These are phyloP conservation scores for Blumeria graminis DNA, from an alignment of 2,329 filamentous ascomycete genomes.

Conservation along the genomic window DNA sequence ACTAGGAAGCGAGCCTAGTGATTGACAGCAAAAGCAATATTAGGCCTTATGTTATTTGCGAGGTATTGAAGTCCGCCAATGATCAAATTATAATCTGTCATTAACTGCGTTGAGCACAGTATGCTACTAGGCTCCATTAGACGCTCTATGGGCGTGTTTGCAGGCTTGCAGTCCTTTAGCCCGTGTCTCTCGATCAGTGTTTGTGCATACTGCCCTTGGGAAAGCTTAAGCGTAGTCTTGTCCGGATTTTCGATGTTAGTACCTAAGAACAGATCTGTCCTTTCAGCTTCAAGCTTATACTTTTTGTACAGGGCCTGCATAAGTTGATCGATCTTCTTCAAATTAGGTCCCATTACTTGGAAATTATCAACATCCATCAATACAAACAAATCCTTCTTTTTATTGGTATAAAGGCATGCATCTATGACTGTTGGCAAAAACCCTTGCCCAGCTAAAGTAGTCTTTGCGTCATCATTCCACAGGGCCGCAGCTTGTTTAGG, in stretches of 20 bases:
- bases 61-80: too few relatives aligned
- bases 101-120: background rate
- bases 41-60: too few relatives aligned
- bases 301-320: too few relatives aligned
- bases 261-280: background rate
- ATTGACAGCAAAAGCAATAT: too few relatives aligned
- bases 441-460: background rate
- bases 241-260: background rate
- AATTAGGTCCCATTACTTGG: too few relatives aligned
- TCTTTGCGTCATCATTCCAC: background rate
- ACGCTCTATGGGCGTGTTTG: background rate
- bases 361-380: too few relatives aligned
- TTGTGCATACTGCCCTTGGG: background rate
- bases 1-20: too few relatives aligned
- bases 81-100: too few relatives aligned
- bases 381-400: too few relatives aligned
- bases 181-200: background rate
- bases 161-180: background rate
- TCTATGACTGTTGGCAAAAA: background rate
- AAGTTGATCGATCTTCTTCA: too few relatives aligned
- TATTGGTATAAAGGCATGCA: background rate
- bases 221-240: background rate
- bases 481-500: background rate
- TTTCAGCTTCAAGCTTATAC: background rate
- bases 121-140: background rate